Base-by-base conservation (phyloP, 495 filamentous ascomycete species). In the Aspergillus sclerotioniger region DNA sequence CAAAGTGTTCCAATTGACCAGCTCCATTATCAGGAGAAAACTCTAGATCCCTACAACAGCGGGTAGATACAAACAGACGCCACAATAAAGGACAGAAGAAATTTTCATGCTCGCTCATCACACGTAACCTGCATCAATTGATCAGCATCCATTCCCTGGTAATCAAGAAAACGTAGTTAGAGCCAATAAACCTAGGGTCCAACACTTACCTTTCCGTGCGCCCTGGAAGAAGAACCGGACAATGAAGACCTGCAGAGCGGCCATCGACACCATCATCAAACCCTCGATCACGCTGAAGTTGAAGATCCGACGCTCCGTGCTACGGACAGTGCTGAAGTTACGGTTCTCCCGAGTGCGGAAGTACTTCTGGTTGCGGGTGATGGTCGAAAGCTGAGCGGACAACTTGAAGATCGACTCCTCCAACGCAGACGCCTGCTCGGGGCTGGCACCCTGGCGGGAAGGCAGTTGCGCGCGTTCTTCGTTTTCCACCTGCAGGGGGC, bases 171-270 rank as follows among this genome's bases (percentile, higher is more conserved):
- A n/a, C 37, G 37, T 41, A 31, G 43, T 19, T 46, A 37, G n/a
- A 16, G 50, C 49, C 31, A 43, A 21, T 12, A 48, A 32, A 8
- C 15, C 16, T 21, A 17, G 1, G 16, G 2, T 6, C 8, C 33
- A n/a, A 50, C 51, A 78, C 81, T 57, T 71, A 86, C 86, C 86
- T 78, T 89, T 89, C 71, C 86, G 72, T 13, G 86, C 86, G n/a
- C 86, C 92, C 79, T 96, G 93, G 82, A 98, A 98, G 75, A 98
- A 98, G 85, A 98, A 97, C 57, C 91, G 77, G 62, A 99, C 95
- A 67, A 99, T 87, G 68, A 99, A 98, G 31, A 99, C 95, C 78
- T 99, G 95, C 69, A 99, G 76, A 31, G 85, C 92, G 25, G 92
- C 94, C 95, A 99, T 99, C 43, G 87, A 88, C 60, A 98, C 82